Evolutionary conservation across 2,329 filamentous ascomycete genomes (phyloP).

Genomic region (Trichophyton equinum): DNA sequence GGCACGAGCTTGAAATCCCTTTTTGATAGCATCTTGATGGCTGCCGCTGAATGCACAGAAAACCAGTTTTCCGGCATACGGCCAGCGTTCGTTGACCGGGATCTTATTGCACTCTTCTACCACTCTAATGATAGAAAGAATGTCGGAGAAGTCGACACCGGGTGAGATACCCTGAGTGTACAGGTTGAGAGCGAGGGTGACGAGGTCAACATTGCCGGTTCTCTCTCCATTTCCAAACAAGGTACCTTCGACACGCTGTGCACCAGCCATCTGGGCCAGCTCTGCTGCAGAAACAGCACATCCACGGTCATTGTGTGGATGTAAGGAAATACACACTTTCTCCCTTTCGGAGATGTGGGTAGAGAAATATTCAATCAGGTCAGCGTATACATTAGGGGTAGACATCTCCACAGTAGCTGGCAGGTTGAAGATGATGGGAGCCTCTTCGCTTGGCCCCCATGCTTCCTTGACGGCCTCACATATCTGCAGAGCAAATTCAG

Average conservation of each 20-base stretch:
- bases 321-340: constrained; percentile 77
- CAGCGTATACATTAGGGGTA: constrained; percentile 90
- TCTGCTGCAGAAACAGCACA: constrained; percentile 83
- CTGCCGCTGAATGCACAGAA: constrained; percentile 83
- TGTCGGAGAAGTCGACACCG: constrained; percentile 80
- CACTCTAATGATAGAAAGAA: constrained; percentile 71
- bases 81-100: constrained; percentile 75
- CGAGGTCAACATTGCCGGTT: constrained; percentile 89
- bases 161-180: constrained; percentile 87
- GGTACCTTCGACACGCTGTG: constrained; percentile 85
- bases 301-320: constrained; percentile 89
- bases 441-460: constrained; percentile 69
- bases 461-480: constrained; percentile 90
- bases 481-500: constrained; percentile 68
- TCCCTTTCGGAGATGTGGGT: constrained; percentile 70
- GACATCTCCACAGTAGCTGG: constrained; percentile 92
- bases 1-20: constrained; percentile 60
- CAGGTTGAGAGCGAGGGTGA: constrained; percentile 82
- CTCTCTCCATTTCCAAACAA: constrained; percentile 91
- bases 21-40: constrained; percentile 95
- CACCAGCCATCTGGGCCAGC: constrained; percentile 90
- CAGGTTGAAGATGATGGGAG: constrained; percentile 89
- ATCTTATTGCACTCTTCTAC: constrained; percentile 94
- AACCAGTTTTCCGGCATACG: constrained; percentile 85
- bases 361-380: constrained; percentile 95